phyloP scores from a whole-genome alignment of 2,329 filamentous ascomycete genomes.

The Alternaria alternata region DNA sequence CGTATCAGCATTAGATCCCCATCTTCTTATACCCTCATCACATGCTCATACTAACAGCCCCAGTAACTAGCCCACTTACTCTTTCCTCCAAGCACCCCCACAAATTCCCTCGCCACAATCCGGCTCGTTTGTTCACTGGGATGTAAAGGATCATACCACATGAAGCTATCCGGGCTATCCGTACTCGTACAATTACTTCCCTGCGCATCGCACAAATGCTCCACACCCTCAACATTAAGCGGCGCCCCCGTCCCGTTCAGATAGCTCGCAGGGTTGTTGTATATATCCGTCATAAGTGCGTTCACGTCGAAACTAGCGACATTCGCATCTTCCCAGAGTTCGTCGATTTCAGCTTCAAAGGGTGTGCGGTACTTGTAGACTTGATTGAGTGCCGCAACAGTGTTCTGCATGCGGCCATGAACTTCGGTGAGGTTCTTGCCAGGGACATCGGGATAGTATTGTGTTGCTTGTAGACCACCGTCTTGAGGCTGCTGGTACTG shows the following conservation, averaged over 20 bases:
- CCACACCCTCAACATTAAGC: constrained; percentile 67
- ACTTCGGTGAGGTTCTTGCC: constrained; percentile 59
- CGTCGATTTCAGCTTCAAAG: constrained; percentile 53
- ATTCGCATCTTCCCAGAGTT: constrained; percentile 62
- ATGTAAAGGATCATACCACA: constrained; percentile 81
- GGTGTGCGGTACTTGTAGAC: constrained; percentile 62
- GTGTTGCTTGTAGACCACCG: constrained; percentile 54
- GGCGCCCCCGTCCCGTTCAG: constrained; percentile 66
- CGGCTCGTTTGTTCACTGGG: constrained; percentile 70
- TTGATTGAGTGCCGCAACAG: constrained; percentile 60
- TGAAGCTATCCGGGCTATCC: constrained; percentile 62
- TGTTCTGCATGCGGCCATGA: constrained; percentile 61
- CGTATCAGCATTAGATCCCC: background rate
- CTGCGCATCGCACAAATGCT: constrained; percentile 61
- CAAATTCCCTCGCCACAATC: constrained; percentile 65
- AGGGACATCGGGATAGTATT: constrained; percentile 59
- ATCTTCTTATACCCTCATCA: background rate
- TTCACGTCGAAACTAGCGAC: constrained; percentile 75
- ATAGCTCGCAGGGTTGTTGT: constrained; percentile 66
- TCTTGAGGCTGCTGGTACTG: constrained; percentile 66
- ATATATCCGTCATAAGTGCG: constrained; percentile 68
- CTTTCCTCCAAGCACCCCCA: constrained; percentile 61
- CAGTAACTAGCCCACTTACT: constrained; percentile 59
- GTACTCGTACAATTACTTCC: constrained; percentile 49
- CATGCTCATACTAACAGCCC: constrained; percentile 20